Percentiles rank a stretch among this genome's conserved stretches.
Evolutionary conservation across 108 stramenopile species (phyloP).

Genomic region (Fragilariopsis cylindrus): DNA sequence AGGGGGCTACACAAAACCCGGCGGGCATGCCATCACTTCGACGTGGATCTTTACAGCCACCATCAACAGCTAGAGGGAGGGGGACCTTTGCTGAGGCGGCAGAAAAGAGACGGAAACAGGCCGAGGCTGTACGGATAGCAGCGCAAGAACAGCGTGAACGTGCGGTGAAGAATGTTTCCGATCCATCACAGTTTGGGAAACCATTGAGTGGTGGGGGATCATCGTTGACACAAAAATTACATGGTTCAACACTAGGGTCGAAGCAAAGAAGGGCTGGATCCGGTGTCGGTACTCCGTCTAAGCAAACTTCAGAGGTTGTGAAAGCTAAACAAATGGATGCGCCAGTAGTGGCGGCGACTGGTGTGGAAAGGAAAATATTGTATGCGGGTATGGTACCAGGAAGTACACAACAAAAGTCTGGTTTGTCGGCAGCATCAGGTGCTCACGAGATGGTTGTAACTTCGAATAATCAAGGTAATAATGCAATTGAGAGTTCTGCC

Average conservation of each 20-base stretch:
- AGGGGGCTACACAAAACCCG: conserved; percentile 80
- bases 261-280: conserved; percentile 35
- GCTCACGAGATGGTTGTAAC: conserved; percentile 56
- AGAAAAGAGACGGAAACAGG: conserved; percentile 58
- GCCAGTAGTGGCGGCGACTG: neutral
- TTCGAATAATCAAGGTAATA: conserved; percentile 24
- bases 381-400: conserved; percentile 84
- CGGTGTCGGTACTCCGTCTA: conserved; percentile 35
- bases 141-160: conserved; percentile 31
- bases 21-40: conserved; percentile 60
- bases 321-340: neutral
- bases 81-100: conserved; percentile 71
- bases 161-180: conserved; percentile 18
- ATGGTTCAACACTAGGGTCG: conserved; percentile 63
- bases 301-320: no score
- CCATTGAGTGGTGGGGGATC: conserved; percentile 56
- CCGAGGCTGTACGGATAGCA: conserved; percentile 44
- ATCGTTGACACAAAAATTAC: conserved; percentile 60
- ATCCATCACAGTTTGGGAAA: conserved; percentile 59
- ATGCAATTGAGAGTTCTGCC: neutral
- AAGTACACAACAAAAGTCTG: conserved; percentile 64
- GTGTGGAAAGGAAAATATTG: conserved; percentile 47
- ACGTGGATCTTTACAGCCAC: conserved; percentile 43
- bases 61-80: conserved; percentile 29
- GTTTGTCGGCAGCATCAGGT: conserved; percentile 62